Conservation (phyloP, 768 basidiomycete genomes). For the Lenzites betulinus region DNA sequence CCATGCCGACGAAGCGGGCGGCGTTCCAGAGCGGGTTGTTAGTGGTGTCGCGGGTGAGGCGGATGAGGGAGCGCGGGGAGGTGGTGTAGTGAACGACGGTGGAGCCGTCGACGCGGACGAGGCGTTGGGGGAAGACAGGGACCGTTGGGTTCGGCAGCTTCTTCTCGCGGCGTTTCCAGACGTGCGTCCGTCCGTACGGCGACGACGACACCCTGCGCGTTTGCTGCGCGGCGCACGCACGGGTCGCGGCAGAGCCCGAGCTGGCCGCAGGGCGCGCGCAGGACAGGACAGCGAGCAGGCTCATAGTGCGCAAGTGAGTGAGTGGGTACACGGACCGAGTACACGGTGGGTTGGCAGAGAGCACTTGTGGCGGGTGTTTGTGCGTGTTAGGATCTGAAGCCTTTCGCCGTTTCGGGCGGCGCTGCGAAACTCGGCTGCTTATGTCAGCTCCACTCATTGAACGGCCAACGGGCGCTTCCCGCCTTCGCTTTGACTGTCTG, state of each 20-base stretch:
- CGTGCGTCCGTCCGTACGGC: constrained; percentile 83
- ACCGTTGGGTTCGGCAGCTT: constrained; percentile 81
- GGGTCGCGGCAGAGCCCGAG: background rate
- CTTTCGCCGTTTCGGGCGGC: background rate
- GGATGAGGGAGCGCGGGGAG: constrained; percentile 75
- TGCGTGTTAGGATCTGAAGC: background rate
- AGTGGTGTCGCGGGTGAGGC: constrained; percentile 83
- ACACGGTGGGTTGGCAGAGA: background rate
- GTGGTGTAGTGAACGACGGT: constrained; percentile 89
- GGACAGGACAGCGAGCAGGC: constrained; percentile 1
- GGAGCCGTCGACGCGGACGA: constrained; percentile 86
- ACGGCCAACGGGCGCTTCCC: constrained; percentile 1
- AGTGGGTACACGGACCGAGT: background rate
- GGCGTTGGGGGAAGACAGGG: constrained; percentile 82
- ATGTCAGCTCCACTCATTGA: constrained; percentile 4
- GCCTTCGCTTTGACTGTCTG: constrained; percentile 5
- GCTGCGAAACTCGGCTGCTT: constrained; percentile 7
- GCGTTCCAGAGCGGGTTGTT: constrained; percentile 90
- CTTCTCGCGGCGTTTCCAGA: constrained; percentile 70
- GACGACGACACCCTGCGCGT: constrained; percentile 61
- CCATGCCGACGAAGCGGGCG: constrained; percentile 44
- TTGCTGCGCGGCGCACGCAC: constrained; percentile 9
- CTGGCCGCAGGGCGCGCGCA: background rate
- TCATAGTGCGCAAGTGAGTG: background rate
- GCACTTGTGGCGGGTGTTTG: no score